Evolutionary conservation across 371 early-diverging fungal species (phyloP).

Genomic region (Lichtheimia ornata): DNA sequence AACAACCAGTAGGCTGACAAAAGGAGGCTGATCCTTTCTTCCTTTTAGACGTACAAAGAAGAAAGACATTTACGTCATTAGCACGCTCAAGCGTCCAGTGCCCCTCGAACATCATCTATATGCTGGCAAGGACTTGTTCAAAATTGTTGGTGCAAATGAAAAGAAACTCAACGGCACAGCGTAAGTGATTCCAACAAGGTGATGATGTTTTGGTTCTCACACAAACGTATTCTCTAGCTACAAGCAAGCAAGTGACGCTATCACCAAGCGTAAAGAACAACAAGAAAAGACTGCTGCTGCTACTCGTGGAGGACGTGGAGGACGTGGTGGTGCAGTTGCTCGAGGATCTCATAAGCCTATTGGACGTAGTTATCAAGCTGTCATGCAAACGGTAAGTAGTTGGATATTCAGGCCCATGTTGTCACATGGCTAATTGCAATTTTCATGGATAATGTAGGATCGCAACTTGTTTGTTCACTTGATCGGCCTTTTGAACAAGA

Average conservation of each 20-base stretch:
- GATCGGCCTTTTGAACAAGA: conserved; percentile 74
- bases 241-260: conserved; percentile 67
- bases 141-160: conserved; percentile 81
- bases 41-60: conserved; percentile 85
- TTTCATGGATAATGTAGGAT: conserved; percentile 47
- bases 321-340: conserved; percentile 49
- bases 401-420: conserved; percentile 1
- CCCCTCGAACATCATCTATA: conserved; percentile 97
- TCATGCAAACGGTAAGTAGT: conserved; percentile 36
- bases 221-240: conserved; percentile 41
- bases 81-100: conserved; percentile 95
- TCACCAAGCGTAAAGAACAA: conserved; percentile 56
- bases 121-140: conserved; percentile 77
- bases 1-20: not conserved
- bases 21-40: not conserved
- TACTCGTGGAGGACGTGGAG: conserved; percentile 36
- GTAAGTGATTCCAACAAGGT: conserved; percentile 17
- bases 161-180: conserved; percentile 38
- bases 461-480: conserved; percentile 81
- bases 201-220: not conserved
- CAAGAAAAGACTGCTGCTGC: conserved; percentile 39
- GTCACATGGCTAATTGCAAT: not conserved
- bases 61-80: conserved; percentile 97
- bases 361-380: conserved; percentile 41
- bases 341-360: conserved; percentile 50